Base-by-base conservation (phyloP, 2,329 filamentous ascomycete genomes). In the Aspergillus sp. region DNA sequence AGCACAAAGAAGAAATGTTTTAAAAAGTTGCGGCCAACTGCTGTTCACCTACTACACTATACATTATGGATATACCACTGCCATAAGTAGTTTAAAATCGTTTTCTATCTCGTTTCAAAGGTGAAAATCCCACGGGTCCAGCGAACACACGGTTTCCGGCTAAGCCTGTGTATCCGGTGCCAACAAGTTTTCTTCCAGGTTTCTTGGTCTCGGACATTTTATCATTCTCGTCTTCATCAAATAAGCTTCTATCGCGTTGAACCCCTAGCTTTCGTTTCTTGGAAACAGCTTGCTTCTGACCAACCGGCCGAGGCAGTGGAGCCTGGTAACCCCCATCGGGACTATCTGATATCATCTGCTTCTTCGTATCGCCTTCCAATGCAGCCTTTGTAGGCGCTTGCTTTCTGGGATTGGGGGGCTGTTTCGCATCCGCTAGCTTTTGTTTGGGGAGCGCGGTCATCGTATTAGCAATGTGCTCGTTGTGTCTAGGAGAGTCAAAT, bases 241-340 rank as follows among this genome's bases (percentile, higher is more conserved):
- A 91, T 6, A 95, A 70, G 3, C 86, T 90, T 64, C 78, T 81
- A 62, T 86, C 85, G 48, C 83, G 84, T 21, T 82, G 80, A 21
- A 75, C 77, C 4, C 87, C 86, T 1, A 90, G 76, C 74, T 91
- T 93, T 61, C 89, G 85, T 79, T 89, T 92, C 80, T 88, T 91
- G 70, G 85, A 87, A 61, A 68, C 80, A 61, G 70, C 68, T 19
- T 74, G 77, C 7, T 58, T 64, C n/a, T 63, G 64, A 14, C 64
- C 61, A 9, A 56, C 46, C 14, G 45, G 21, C 24, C n/a, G 55
- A 41, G n/a, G 60, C 45, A 44, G 60, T 77, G 43, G 48, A 53
- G 33, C 57, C 47, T 23, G 43, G 44, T 33, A 14, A 4, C 58
- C 44, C 8, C 78, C 49, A 21, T 60, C 57, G n/a, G 53, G 41